These are phyloP conservation scores for Zymoseptoria crescenta DNA, from an alignment of 2,329 filamentous ascomycete species.

Conservation along the genomic window DNA sequence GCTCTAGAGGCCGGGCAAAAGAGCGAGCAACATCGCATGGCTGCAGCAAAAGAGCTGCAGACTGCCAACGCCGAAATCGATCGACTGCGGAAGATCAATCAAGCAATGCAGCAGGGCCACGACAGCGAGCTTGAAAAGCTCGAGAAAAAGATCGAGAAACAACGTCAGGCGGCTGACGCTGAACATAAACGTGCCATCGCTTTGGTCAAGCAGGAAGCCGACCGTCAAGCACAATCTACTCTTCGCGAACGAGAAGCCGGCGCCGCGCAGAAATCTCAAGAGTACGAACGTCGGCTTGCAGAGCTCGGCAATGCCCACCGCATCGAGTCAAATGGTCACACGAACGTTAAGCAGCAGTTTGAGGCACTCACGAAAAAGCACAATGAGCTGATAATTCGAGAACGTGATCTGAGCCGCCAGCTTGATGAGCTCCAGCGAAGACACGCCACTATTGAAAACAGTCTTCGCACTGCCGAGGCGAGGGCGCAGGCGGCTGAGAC, in stretches of 20 bases:
- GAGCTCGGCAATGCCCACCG: constrained; percentile 27
- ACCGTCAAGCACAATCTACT: constrained; percentile 21
- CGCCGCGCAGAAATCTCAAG: constrained; percentile 22
- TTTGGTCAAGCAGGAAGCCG: constrained; percentile 19
- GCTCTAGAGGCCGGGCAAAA: constrained; percentile 48
- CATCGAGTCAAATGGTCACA: constrained; percentile 23
- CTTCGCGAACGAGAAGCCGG: constrained; percentile 21
- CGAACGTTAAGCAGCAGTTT: constrained; percentile 27
- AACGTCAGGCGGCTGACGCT: constrained; percentile 20
- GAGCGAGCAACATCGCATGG: constrained; percentile 40
- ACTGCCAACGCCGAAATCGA: constrained; percentile 38
- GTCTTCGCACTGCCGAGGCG: constrained; percentile 10
- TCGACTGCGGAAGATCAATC: constrained; percentile 58
- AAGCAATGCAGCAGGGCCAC: constrained; percentile 62
- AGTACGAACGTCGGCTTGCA: constrained; percentile 21
- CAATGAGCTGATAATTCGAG: constrained; percentile 21
- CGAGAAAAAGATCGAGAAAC: constrained; percentile 40
- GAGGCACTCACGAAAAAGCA: constrained; percentile 23
- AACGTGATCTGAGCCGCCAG: constrained; percentile 16
- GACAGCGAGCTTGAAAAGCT: constrained; percentile 44
- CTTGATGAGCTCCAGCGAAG: constrained; percentile 19
- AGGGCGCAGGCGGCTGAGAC: constrained; percentile 10
- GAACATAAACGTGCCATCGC: constrained; percentile 30
- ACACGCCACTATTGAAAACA: constrained; percentile 11
- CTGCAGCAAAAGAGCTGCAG: constrained; percentile 41